Conservation (phyloP, 2,329 filamentous ascomycete genomes). For the Colletotrichum cereale region DNA sequence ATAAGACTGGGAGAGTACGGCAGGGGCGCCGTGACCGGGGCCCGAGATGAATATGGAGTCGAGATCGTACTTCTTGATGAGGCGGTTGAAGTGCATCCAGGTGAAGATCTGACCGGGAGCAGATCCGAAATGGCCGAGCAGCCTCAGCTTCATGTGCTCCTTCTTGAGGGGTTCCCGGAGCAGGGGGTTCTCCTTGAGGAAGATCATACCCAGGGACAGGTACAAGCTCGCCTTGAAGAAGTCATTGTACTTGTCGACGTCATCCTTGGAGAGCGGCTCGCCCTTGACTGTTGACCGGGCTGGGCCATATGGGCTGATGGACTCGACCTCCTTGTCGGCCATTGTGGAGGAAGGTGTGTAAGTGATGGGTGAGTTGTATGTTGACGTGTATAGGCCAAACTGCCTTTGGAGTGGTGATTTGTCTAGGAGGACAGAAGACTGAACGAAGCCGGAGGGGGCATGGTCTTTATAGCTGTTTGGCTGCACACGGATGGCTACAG, state of each 20-base stretch:
- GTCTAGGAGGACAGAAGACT: not conserved
- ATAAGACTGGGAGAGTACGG: conserved; percentile 80
- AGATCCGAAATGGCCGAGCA: conserved; percentile 84
- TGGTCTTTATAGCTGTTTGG: conserved; percentile 34
- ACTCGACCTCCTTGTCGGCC: conserved; percentile 57
- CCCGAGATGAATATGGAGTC: conserved; percentile 81
- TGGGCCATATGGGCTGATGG: conserved; percentile 73
- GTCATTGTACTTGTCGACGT: conserved; percentile 76
- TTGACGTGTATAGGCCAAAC: conserved; percentile 45
- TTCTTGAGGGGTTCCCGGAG: conserved; percentile 76
- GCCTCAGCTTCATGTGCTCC: conserved; percentile 79
- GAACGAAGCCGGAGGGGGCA: conserved; percentile 1
- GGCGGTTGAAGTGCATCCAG: conserved; percentile 84
- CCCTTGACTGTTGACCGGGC: conserved; percentile 75
- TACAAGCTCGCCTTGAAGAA: conserved; percentile 83
- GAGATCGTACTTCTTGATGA: conserved; percentile 84
- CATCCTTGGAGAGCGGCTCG: conserved; percentile 72
- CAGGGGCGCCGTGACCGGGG: conserved; percentile 82
- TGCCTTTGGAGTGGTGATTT: conserved; percentile 34
- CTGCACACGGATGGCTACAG: not conserved
- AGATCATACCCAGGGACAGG: conserved; percentile 84
- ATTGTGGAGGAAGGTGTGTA: conserved; percentile 22
- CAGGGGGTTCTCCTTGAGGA: conserved; percentile 79
- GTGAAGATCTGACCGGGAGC: conserved; percentile 86
- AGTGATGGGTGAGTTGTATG: conserved; percentile 3